A percentile compares a stretch with the other conserved stretches of the same genome.
Evolutionary conservation across 1,284 basidiomycete species (phyloP).

Genomic region (Melampsora larici-populina): DNA sequence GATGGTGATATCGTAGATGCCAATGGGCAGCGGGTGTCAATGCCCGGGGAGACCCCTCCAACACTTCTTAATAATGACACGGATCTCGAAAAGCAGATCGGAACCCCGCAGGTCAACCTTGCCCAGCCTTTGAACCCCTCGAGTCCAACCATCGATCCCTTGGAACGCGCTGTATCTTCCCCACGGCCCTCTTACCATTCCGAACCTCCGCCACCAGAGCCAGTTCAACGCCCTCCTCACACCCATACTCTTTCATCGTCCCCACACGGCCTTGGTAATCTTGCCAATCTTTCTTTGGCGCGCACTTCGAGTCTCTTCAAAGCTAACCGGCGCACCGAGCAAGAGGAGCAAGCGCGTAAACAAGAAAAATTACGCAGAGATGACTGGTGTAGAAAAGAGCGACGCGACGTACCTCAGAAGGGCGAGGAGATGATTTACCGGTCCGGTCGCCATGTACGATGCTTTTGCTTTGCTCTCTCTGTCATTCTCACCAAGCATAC

Average conservation of each 20-base stretch:
- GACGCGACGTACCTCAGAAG: constrained; percentile 21
- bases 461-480: not conserved
- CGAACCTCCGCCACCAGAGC: not conserved
- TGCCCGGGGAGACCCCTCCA: not conserved
- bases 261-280: not conserved
- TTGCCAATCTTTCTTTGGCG: not conserved
- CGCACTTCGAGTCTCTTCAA: constrained; percentile 7
- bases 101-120: not conserved
- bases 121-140: constrained; percentile 6
- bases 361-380: constrained; percentile 32
- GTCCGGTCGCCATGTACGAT: constrained; percentile 9
- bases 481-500: not conserved
- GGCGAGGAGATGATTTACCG: constrained; percentile 34
- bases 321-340: constrained; percentile 13
- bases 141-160: not conserved
- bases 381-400: constrained; percentile 35
- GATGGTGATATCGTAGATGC: constrained; percentile 6
- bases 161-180: not conserved
- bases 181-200: not conserved
- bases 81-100: not conserved
- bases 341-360: constrained; percentile 23
- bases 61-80: not conserved
- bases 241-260: constrained; percentile 1
- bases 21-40: not conserved
- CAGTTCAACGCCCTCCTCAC: not conserved